Conservation (phyloP, 2,329 filamentous ascomycete genomes). For the Fusarium nematophilum region DNA sequence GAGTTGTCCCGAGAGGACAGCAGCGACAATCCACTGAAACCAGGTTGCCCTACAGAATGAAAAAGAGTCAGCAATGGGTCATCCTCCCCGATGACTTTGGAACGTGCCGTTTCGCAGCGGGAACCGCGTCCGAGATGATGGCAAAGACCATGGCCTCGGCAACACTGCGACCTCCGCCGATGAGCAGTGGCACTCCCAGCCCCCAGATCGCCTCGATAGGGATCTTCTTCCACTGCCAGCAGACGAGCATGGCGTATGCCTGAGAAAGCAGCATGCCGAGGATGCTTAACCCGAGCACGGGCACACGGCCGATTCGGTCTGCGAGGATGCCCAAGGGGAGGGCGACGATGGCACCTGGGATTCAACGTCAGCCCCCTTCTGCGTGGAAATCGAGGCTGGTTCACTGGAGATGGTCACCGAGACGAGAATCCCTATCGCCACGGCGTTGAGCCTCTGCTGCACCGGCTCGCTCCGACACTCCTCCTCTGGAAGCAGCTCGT, state of each 20-base stretch:
- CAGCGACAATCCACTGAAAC: slow-evolving; percentile 41
- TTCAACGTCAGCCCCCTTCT: slow-evolving; percentile 1
- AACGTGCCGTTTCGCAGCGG: slow-evolving; percentile 30
- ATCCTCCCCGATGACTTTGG: background rate
- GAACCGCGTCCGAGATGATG: slow-evolving; percentile 36
- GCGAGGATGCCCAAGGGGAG: slow-evolving; percentile 38
- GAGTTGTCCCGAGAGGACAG: slow-evolving; percentile 37
- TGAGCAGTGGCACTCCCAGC: slow-evolving; percentile 31
- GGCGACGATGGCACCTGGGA: slow-evolving; percentile 37
- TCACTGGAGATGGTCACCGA: slow-evolving; percentile 35
- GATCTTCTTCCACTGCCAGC: slow-evolving; percentile 30
- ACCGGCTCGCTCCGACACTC: slow-evolving; percentile 33
- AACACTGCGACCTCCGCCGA: slow-evolving; percentile 42
- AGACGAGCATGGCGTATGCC: slow-evolving; percentile 34
- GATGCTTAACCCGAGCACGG: slow-evolving; percentile 40
- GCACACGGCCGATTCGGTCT: slow-evolving; percentile 40
- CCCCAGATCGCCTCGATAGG: slow-evolving; percentile 43
- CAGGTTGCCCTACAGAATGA: slow-evolving; percentile 37
- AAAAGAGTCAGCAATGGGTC: background rate
- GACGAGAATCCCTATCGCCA: slow-evolving; percentile 36
- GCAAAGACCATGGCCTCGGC: slow-evolving; percentile 46
- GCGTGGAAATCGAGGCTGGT: background rate
- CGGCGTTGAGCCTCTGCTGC: slow-evolving; percentile 37
- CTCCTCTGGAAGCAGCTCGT: slow-evolving; percentile 28
- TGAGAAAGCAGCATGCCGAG: slow-evolving; percentile 40